Evolutionary conservation across 1,139 yeast genomes (phyloP).

Genomic region (Meyerozyma sp.): DNA sequence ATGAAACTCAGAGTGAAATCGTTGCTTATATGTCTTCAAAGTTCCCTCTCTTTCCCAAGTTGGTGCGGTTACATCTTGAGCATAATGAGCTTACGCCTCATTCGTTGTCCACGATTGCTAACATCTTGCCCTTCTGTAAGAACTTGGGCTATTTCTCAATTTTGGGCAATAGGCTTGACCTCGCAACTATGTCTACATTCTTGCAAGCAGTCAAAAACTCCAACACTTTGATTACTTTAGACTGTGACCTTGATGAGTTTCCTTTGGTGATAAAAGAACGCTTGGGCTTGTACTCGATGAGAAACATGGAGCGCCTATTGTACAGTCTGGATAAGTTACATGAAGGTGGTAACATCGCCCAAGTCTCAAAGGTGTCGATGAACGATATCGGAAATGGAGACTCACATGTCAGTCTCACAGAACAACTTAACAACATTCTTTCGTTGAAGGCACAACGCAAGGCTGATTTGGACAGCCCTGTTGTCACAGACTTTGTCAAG

Average conservation of each 20-base stretch:
- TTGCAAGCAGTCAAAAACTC: slow-evolving; percentile 39
- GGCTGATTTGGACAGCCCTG: slow-evolving; percentile 16
- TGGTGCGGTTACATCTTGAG: slow-evolving; percentile 58
- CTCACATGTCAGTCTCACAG: slow-evolving; percentile 24
- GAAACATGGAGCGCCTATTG: slow-evolving; percentile 56
- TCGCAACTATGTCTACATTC: slow-evolving; percentile 33
- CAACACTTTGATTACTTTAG: slow-evolving; percentile 33
- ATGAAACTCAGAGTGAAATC: slow-evolving; percentile 16
- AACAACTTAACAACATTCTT: slow-evolving; percentile 31
- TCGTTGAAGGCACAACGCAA: slow-evolving; percentile 20
- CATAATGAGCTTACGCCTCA: slow-evolving; percentile 46
- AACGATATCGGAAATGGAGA: background rate
- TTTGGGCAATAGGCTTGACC: slow-evolving; percentile 52
- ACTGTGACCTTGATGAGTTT: slow-evolving; percentile 32
- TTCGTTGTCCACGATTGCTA: slow-evolving; percentile 51
- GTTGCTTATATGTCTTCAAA: slow-evolving; percentile 42
- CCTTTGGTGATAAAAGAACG: slow-evolving; percentile 48
- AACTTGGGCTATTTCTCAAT: slow-evolving; percentile 55
- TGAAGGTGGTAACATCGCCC: background rate
- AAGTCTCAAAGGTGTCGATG: background rate
- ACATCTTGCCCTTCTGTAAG: slow-evolving; percentile 57
- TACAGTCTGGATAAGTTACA: slow-evolving; percentile 5
- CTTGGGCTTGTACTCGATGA: slow-evolving; percentile 63
- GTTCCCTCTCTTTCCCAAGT: slow-evolving; percentile 53
- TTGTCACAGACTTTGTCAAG: slow-evolving; percentile 36